phyloP scores from a whole-genome alignment of 257 asterid genomes.

The Solanum sejunctum region DNA sequence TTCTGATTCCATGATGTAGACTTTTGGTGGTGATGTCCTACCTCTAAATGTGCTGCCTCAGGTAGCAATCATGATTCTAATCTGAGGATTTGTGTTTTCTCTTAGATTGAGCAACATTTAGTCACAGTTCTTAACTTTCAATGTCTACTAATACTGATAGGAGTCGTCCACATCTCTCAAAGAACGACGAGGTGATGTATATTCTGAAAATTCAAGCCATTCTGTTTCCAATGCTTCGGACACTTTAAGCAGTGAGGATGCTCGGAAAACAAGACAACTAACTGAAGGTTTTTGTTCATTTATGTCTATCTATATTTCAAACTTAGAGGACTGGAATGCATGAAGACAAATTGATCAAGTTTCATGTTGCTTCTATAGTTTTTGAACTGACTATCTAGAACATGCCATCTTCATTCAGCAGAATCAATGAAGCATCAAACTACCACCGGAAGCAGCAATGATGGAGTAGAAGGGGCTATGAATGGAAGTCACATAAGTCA shows the following conservation, averaged over 20 bases:
- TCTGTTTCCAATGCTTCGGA: constrained; percentile 23
- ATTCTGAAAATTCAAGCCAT: constrained; percentile 30
- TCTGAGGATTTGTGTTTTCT: neutral
- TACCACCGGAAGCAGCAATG: neutral
- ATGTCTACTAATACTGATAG: constrained; percentile 23
- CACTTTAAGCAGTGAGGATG: constrained; percentile 26
- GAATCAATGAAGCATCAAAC: neutral
- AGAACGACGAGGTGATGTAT: constrained; percentile 57
- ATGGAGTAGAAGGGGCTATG: constrained; percentile 9
- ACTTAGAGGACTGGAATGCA: neutral
- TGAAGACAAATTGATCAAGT: neutral
- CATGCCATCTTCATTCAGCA: neutral
- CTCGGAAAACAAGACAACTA: constrained; percentile 59
- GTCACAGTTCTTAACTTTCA: constrained; percentile 9
- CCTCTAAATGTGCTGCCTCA: constrained; percentile 67
- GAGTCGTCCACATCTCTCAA: constrained; percentile 43
- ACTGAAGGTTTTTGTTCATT: constrained; percentile 44
- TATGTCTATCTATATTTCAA: neutral
- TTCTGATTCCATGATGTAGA: constrained; percentile 20
- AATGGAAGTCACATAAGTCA: constrained; percentile 38
- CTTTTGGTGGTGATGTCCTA: constrained; percentile 60
- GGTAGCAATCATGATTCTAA: constrained; percentile 21
- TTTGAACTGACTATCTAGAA: neutral
- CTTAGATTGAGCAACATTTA: neutral
- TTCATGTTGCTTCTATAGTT: neutral